Evolutionary conservation across 2,329 filamentous ascomycete species (phyloP).

Genomic region (Fusarium nelsonii): DNA sequence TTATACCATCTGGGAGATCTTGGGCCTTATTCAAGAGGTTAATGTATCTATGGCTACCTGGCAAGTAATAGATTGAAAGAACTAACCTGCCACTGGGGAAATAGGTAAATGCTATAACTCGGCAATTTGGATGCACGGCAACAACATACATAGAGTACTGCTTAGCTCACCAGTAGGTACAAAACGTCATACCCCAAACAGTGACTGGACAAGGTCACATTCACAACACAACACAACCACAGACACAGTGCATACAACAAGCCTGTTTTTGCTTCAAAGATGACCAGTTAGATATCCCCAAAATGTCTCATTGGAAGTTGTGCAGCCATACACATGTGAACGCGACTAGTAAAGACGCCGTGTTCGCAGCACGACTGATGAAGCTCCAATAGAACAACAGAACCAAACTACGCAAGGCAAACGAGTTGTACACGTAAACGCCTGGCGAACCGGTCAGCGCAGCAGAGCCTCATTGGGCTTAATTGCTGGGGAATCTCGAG

Average conservation of each 20-base stretch:
- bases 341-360: constrained; percentile 1
- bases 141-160: not conserved
- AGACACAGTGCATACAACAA: not conserved
- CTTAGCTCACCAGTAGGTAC: not conserved
- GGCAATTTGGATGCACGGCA: not conserved
- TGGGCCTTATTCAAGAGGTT: too few relatives aligned
- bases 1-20: not conserved
- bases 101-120: accelerated
- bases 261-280: not conserved
- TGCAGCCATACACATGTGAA: not conserved
- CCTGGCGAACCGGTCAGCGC: constrained; percentile 12
- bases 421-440: constrained; percentile 20
- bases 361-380: not conserved
- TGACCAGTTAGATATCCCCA: not conserved
- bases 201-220: not conserved
- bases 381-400: not conserved
- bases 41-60: not conserved
- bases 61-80: too few relatives aligned
- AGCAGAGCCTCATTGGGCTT: constrained; percentile 22
- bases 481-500: not conserved
- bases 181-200: not conserved
- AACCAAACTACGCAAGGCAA: constrained; percentile 8
- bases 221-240: not conserved
- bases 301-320: not conserved
- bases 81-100: not conserved